These are phyloP conservation scores for Pseudocercospora eumusae DNA, from an alignment of 2,329 filamentous ascomycete species.

Conservation along the genomic window DNA sequence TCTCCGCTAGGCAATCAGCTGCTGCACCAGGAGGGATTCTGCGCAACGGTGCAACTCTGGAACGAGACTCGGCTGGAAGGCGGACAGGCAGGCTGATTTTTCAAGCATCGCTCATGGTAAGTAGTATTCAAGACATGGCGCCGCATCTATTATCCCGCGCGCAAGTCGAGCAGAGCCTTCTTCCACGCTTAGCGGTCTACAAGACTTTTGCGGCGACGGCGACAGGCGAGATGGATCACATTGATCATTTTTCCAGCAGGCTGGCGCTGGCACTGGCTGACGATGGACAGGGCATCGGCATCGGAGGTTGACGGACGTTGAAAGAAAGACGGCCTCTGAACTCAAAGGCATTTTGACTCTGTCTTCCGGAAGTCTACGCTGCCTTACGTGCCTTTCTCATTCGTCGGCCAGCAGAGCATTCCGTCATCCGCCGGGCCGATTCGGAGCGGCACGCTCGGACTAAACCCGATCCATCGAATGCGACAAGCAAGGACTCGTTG, in stretches of 20 bases:
- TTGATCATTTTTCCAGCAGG: not conserved
- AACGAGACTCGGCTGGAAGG: not conserved
- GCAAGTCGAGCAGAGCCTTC: not conserved
- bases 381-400: constrained; percentile 21
- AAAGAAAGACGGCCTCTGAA: constrained; percentile 29
- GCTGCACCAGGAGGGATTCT: constrained; percentile 15
- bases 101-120: constrained; percentile 8
- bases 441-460: constrained; percentile 22
- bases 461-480: constrained; percentile 1
- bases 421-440: constrained; percentile 24
- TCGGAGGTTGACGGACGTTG: constrained; percentile 31
- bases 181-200: not conserved
- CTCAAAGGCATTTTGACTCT: constrained; percentile 30
- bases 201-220: constrained; percentile 2
- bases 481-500: constrained; percentile 11
- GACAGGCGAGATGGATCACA: constrained; percentile 3
- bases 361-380: constrained; percentile 24
- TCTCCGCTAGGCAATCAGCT: constrained; percentile 15
- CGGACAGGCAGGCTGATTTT: not conserved
- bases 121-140: not conserved
- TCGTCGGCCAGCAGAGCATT: constrained; percentile 29
- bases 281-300: constrained; percentile 11
- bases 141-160: not conserved
- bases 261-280: constrained; percentile 19
- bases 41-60: constrained; percentile 21